Conservation (phyloP, 2,329 filamentous ascomycete species). For the Bisporella sp. region DNA sequence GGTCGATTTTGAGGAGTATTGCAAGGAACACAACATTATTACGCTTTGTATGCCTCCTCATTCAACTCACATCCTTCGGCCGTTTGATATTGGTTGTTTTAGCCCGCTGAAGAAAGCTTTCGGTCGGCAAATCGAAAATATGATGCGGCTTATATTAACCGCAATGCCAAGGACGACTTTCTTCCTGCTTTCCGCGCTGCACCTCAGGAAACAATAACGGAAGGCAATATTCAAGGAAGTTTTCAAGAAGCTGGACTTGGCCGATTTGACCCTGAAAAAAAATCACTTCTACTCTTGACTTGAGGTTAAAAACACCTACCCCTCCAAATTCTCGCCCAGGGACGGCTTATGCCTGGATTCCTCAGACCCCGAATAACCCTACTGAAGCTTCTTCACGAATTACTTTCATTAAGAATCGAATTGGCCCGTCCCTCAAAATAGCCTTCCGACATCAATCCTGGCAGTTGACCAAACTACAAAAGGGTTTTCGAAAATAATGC, state of each 20-base stretch:
- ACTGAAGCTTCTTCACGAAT: slow-evolving; percentile 3
- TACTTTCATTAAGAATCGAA: slow-evolving; percentile 3
- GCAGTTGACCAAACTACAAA: neutral
- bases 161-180: neutral
- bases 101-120: slow-evolving; percentile 2
- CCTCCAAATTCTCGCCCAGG: neutral
- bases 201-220: neutral
- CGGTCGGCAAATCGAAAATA: neutral
- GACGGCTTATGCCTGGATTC: neutral
- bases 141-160: neutral
- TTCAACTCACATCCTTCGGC: slow-evolving; percentile 1
- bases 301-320: slow-evolving; percentile 1
- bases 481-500: neutral
- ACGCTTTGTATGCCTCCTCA: slow-evolving; percentile 2
- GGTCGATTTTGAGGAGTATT: neutral
- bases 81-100: slow-evolving; percentile 23
- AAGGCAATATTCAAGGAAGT: neutral
- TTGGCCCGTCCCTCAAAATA: neutral
- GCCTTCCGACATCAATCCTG: slow-evolving; percentile 1
- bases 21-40: neutral
- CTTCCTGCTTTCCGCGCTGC: neutral
- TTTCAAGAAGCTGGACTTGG: slow-evolving; percentile 19
- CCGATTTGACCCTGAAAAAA: slow-evolving; percentile 30
- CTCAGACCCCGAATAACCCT: slow-evolving; percentile 3
- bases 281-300: slow-evolving; percentile 1